phyloP scores from a whole-genome alignment of 352 stramenopile genomes.

The Phytophthora hybrid region DNA sequence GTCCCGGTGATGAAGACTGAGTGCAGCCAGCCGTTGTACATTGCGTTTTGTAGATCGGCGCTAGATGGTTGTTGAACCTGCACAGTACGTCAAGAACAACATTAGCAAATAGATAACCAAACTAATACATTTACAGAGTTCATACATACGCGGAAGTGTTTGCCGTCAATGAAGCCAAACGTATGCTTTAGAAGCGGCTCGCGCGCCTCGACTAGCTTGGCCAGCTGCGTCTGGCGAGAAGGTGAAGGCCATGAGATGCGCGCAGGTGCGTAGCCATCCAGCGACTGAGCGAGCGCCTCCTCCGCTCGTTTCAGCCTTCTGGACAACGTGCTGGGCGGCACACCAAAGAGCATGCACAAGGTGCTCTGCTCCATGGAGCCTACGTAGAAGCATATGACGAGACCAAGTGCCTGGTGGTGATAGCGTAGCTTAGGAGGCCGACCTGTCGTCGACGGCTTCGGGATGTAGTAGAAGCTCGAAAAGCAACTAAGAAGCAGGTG shows the following conservation, averaged over 20 bases:
- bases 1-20: conserved; percentile 2
- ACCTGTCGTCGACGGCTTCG: background rate
- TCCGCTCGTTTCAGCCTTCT: background rate
- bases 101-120: background rate
- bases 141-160: background rate
- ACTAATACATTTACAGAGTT: background rate
- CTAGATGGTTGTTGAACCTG: background rate
- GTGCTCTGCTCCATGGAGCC: conserved; percentile 1
- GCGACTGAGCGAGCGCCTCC: background rate
- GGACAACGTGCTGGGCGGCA: background rate
- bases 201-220: background rate
- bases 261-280: background rate
- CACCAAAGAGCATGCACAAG: background rate
- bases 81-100: background rate
- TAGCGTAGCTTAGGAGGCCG: background rate
- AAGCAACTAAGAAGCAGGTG: background rate
- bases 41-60: background rate
- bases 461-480: background rate
- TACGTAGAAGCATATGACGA: background rate
- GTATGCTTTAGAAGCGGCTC: background rate
- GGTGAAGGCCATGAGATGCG: background rate
- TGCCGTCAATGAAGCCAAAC: background rate
- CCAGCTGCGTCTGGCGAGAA: background rate
- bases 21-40: background rate
- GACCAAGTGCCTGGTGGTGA: conserved; percentile 2